Evolutionary conservation across 352 stramenopile species (phyloP).

Genomic region (Globisporangium takayamanum): DNA sequence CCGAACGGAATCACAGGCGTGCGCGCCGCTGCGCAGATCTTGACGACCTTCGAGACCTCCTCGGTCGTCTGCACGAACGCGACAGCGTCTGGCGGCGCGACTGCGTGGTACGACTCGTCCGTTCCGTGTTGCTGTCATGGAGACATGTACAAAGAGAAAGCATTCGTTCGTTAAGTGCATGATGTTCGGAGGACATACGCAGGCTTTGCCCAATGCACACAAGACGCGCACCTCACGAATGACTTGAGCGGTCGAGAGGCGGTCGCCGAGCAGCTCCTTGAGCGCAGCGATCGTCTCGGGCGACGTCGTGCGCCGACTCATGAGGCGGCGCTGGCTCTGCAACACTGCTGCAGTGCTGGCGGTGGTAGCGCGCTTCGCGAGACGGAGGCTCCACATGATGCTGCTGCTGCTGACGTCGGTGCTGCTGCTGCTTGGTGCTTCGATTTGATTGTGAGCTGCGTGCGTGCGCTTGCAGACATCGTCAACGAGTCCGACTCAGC

Average conservation of each 20-base stretch:
- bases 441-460: constrained; percentile 9
- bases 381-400: constrained; percentile 13
- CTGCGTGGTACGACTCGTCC: constrained; percentile 90
- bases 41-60: constrained; percentile 88
- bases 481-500: neutral
- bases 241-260: constrained; percentile 55
- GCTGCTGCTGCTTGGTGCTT: constrained; percentile 6
- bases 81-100: constrained; percentile 80
- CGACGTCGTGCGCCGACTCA: constrained; percentile 32
- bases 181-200: too few relatives aligned
- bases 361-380: constrained; percentile 5
- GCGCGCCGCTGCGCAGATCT: constrained; percentile 71
- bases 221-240: constrained; percentile 39
- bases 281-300: constrained; percentile 45
- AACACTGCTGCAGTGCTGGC: neutral
- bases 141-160: neutral
- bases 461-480: neutral
- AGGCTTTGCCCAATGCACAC: too few relatives aligned
- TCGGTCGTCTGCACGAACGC: constrained; percentile 80
- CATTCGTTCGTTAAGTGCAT: neutral
- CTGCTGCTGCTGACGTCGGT: neutral
- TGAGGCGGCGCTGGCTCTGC: neutral
- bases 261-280: constrained; percentile 54
- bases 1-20: constrained; percentile 95
- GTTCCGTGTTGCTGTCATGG: constrained; percentile 71